Conservation (phyloP, 2,329 filamentous ascomycete genomes). For the Periconia macrospinosa region DNA sequence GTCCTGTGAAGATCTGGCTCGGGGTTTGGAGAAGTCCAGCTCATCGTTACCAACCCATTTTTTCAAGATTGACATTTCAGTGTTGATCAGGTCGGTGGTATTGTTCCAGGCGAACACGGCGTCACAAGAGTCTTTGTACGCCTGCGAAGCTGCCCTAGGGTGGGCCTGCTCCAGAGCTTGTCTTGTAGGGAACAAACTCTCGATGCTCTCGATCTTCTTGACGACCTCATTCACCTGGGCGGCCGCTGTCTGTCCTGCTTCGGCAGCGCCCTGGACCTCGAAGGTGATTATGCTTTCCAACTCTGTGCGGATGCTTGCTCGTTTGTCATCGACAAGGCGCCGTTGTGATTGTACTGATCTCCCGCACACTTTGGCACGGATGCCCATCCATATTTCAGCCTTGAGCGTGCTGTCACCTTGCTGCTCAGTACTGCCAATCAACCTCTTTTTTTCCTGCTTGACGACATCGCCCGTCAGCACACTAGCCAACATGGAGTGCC, state of each 20-base stretch:
- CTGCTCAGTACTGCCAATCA: slow-evolving; percentile 80
- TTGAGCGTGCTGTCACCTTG: slow-evolving; percentile 70
- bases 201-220: slow-evolving; percentile 84
- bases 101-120: slow-evolving; percentile 96
- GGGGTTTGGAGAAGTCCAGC: slow-evolving; percentile 81
- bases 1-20: slow-evolving; percentile 67
- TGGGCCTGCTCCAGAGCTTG: slow-evolving; percentile 73
- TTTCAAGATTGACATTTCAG: slow-evolving; percentile 85
- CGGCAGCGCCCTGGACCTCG: slow-evolving; percentile 88
- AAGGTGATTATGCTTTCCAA: slow-evolving; percentile 92
- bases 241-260: slow-evolving; percentile 83
- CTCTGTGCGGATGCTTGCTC: slow-evolving; percentile 69
- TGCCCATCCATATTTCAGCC: slow-evolving; percentile 81
- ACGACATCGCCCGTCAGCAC: slow-evolving; percentile 96
- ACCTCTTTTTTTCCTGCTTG: slow-evolving; percentile 93
- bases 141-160: slow-evolving; percentile 72
- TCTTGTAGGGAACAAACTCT: slow-evolving; percentile 81
- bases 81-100: slow-evolving; percentile 94
- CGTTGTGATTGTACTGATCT: slow-evolving; percentile 81
- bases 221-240: slow-evolving; percentile 91
- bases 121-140: slow-evolving; percentile 81
- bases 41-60: slow-evolving; percentile 97
- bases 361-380: slow-evolving; percentile 81
- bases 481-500: slow-evolving; percentile 96
- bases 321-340: slow-evolving; percentile 84